Conservation (phyloP, 2,329 filamentous ascomycete species). For the Bretziella fagacearum region DNA sequence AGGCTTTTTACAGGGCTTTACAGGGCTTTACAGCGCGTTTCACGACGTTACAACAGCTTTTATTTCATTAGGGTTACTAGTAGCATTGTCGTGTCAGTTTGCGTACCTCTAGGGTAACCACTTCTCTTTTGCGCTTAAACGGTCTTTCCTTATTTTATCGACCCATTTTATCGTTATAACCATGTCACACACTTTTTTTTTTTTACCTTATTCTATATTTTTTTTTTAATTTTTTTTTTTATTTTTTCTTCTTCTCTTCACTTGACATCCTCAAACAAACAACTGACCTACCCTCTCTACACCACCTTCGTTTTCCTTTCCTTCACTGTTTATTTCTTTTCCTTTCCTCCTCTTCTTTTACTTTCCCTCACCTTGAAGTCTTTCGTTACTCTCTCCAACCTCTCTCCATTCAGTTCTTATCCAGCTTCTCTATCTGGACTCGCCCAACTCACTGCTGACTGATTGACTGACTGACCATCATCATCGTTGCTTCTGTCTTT, state of each 20-base stretch:
- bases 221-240: background rate
- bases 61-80: too few relatives aligned
- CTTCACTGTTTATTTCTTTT: background rate
- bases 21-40: too few relatives aligned
- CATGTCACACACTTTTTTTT: background rate
- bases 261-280: background rate
- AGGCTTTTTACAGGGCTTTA: too few relatives aligned
- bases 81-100: too few relatives aligned
- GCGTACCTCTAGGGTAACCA: too few relatives aligned
- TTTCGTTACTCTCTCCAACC: background rate
- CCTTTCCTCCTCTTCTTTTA: background rate
- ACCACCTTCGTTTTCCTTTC: background rate
- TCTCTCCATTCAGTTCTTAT: background rate
- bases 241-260: background rate
- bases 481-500: too few relatives aligned
- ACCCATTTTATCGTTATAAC: background rate
- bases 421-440: background rate
- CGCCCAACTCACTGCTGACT: too few relatives aligned
- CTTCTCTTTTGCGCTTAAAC: background rate
- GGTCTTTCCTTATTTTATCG: background rate
- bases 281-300: background rate
- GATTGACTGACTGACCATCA: too few relatives aligned
- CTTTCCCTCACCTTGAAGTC: background rate
- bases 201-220: background rate
- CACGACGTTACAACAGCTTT: too few relatives aligned